Evolutionary conservation across 1,284 basidiomycete species (phyloP).

Genomic region (Waitea zeae): DNA sequence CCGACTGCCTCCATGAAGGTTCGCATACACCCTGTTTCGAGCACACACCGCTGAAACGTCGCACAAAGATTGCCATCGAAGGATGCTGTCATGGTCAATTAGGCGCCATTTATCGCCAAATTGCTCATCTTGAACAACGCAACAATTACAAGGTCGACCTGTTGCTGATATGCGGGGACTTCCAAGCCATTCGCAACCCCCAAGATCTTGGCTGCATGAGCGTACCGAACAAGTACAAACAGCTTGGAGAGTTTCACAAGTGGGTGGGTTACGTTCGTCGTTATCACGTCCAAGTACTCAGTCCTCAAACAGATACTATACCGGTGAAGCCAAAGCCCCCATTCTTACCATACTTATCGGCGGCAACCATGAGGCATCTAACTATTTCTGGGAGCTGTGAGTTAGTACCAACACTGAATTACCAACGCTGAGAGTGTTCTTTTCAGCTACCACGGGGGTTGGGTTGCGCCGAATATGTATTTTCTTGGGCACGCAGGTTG

Average conservation of each 20-base stretch:
- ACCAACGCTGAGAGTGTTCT: neutral
- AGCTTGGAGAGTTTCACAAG: conserved; percentile 75
- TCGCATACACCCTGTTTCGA: too few relatives aligned
- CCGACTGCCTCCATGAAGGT: too few relatives aligned
- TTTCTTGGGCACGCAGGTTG: conserved; percentile 89
- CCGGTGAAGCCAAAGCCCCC: conserved; percentile 66
- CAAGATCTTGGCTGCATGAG: conserved; percentile 83
- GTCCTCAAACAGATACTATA: conserved; percentile 54
- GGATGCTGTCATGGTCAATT: conserved; percentile 93
- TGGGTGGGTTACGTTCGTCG: conserved; percentile 21
- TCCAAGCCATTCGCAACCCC: conserved; percentile 82
- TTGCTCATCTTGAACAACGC: conserved; percentile 41
- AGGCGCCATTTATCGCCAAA: conserved; percentile 72
- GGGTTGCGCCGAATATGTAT: conserved; percentile 95
- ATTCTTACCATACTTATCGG: conserved; percentile 90
- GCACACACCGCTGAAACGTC: neutral
- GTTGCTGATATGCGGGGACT: conserved; percentile 89
- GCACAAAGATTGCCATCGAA: conserved; percentile 69
- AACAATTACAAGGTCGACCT: conserved; percentile 64
- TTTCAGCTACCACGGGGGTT: conserved; percentile 78
- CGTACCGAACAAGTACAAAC: conserved; percentile 79
- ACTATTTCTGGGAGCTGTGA: conserved; percentile 93
- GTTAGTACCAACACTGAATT: conserved; percentile 12
- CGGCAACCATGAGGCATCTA: conserved; percentile 96
- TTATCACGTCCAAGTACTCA: neutral